phyloP scores from a whole-genome alignment of 306 rosid species.

The Crotalaria pallida region DNA sequence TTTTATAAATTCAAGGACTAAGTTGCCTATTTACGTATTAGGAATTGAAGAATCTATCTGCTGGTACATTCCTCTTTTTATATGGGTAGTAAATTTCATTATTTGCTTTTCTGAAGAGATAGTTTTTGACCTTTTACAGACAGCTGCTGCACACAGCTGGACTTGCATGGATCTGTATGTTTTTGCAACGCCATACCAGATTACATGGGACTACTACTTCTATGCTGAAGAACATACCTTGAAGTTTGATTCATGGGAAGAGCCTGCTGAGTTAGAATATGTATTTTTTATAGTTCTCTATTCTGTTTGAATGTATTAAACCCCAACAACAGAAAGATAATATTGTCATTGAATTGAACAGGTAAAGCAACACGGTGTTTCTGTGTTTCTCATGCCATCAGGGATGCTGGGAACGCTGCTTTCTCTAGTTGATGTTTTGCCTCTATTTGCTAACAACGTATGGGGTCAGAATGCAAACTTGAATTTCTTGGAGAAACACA shows the following conservation, averaged over 20 bases:
- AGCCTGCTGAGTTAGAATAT: constrained; percentile 94
- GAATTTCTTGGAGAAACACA: constrained; percentile 76
- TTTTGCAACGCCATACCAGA: constrained; percentile 89
- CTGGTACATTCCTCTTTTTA: background rate
- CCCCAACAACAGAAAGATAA: constrained; percentile 16
- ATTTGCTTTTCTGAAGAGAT: background rate
- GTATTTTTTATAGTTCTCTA: constrained; percentile 40
- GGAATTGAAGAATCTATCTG: background rate
- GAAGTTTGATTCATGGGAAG: constrained; percentile 89
- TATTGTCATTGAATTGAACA: constrained; percentile 36
- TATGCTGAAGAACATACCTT: constrained; percentile 74
- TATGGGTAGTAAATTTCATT: background rate
- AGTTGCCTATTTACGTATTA: background rate
- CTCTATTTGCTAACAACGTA: constrained; percentile 74
- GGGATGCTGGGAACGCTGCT: constrained; percentile 96
- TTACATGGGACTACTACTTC: constrained; percentile 98
- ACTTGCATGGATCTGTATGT: constrained; percentile 97
- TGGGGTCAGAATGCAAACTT: constrained; percentile 93
- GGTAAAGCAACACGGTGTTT: constrained; percentile 92
- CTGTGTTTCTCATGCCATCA: constrained; percentile 98
- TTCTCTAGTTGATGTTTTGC: constrained; percentile 79
- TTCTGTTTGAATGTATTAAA: constrained; percentile 4
- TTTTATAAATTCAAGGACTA: background rate
- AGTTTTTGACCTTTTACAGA: constrained; percentile 35
- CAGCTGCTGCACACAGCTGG: constrained; percentile 96